Conservation (phyloP, 768 basidiomycete genomes). For the Boletellus emodensis region DNA sequence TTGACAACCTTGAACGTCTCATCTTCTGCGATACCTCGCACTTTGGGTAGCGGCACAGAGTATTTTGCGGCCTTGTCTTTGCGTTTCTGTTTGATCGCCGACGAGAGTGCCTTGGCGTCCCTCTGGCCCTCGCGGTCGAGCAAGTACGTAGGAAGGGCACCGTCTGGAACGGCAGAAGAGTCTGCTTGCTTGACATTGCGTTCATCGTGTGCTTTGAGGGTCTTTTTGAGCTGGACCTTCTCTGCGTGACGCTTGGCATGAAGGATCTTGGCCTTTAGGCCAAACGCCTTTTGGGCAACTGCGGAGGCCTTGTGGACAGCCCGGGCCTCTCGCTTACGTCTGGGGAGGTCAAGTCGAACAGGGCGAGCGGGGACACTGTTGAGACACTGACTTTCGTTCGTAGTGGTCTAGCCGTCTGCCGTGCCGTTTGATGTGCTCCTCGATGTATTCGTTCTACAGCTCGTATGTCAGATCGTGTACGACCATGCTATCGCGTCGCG, state of each 20-base stretch:
- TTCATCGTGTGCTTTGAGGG: constrained; percentile 99
- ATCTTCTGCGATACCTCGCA: constrained; percentile 96
- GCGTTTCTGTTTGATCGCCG: constrained; percentile 96
- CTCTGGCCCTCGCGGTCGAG: constrained; percentile 98
- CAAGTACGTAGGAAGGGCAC: constrained; percentile 91
- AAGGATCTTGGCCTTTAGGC: constrained; percentile 96
- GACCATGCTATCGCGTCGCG: neutral
- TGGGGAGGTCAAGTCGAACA: constrained; percentile 24
- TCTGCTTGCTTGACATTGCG: constrained; percentile 96
- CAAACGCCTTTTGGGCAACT: constrained; percentile 89
- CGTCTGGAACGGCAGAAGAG: constrained; percentile 76
- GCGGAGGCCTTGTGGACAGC: constrained; percentile 75
- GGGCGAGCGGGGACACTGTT: neutral
- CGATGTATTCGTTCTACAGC: constrained; percentile 94
- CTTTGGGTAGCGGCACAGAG: constrained; percentile 93
- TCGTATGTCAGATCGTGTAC: constrained; percentile 6
- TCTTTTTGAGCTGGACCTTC: constrained; percentile 98
- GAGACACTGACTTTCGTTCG: constrained; percentile 76
- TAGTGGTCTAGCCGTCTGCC: constrained; percentile 94
- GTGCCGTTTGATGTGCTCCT: constrained; percentile 97
- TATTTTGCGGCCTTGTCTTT: constrained; percentile 99
- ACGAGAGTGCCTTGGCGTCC: constrained; percentile 93
- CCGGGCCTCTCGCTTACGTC: constrained; percentile 81
- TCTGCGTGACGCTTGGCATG: constrained; percentile 95
- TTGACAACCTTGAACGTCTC: constrained; percentile 99